phyloP scores from a whole-genome alignment of 441 rosid species.

The Croton setiger region DNA sequence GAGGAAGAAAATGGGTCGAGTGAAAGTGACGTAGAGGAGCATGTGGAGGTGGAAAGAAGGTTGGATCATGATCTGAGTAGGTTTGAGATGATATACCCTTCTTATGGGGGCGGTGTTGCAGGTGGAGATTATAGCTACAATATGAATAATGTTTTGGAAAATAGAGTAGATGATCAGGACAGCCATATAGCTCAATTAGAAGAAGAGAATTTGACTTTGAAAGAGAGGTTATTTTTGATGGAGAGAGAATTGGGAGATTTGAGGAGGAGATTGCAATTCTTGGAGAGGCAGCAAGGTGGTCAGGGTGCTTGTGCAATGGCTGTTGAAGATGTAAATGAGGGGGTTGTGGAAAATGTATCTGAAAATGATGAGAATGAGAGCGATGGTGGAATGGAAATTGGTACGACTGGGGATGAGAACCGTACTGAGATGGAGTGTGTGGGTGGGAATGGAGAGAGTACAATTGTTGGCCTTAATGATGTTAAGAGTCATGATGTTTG shows the following conservation, averaged over 20 bases:
- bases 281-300: constrained; percentile 57
- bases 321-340: constrained; percentile 71
- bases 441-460: constrained; percentile 9
- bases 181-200: constrained; percentile 85
- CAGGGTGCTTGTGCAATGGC: constrained; percentile 13
- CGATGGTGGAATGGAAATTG: constrained; percentile 62
- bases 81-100: constrained; percentile 96
- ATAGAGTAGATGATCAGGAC: constrained; percentile 93
- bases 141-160: constrained; percentile 82
- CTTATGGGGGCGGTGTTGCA: constrained; percentile 39
- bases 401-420: constrained; percentile 29
- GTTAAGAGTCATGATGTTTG: constrained; percentile 32
- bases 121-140: constrained; percentile 54
- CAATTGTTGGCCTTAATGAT: constrained; percentile 25
- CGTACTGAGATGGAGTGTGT: constrained; percentile 31
- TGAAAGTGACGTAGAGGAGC: constrained; percentile 98
- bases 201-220: constrained; percentile 86
- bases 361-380: constrained; percentile 59
- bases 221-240: constrained; percentile 89
- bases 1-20: constrained; percentile 83
- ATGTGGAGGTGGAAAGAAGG: constrained; percentile 88
- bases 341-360: constrained; percentile 71
- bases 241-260: constrained; percentile 82
- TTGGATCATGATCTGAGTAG: constrained; percentile 93
- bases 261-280: constrained; percentile 78